Percentiles rank a stretch among this genome's conserved stretches.
Conservation (phyloP, 164 flowering plant species). For the grape (Vitis vinifera) region DNA sequence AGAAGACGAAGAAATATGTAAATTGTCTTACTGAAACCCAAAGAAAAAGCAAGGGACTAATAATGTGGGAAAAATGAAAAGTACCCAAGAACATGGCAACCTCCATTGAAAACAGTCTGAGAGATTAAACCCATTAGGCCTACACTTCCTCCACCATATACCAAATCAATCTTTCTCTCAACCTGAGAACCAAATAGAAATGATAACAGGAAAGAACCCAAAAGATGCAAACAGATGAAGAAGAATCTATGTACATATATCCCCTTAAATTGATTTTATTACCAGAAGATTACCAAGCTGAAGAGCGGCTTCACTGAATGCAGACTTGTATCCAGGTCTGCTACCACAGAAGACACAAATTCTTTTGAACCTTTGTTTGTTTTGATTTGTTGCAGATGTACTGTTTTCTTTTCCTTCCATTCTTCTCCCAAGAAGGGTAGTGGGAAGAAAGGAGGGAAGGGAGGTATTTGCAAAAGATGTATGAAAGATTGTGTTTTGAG, state of each 20-base stretch:
- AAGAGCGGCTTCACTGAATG: slow-evolving; percentile 69
- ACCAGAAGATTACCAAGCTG: slow-evolving; percentile 69
- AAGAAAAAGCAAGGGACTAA: not conserved
- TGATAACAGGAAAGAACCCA: not conserved
- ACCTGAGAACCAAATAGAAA: slow-evolving; percentile 32
- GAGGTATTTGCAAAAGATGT: slow-evolving; percentile 7
- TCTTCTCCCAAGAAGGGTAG: not conserved
- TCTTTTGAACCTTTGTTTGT: slow-evolving; percentile 44
- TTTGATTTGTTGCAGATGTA: slow-evolving; percentile 23
- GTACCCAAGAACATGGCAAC: slow-evolving; percentile 83
- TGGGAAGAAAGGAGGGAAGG: slow-evolving; percentile 14
- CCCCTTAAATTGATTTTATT: slow-evolving; percentile 7
- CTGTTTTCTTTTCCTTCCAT: slow-evolving; percentile 37
- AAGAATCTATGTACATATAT: not conserved
- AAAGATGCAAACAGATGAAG: not conserved
- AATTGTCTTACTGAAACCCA: not conserved
- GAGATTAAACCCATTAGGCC: slow-evolving; percentile 79
- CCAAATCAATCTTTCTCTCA: slow-evolving; percentile 61
- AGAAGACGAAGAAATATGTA: not conserved
- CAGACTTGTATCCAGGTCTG: slow-evolving; percentile 55
- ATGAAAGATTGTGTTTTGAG: not conserved
- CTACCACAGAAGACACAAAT: slow-evolving; percentile 83
- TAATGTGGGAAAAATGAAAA: not conserved
- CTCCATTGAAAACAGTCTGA: slow-evolving; percentile 58
- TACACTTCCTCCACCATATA: slow-evolving; percentile 80